Conservation (phyloP, 352 stramenopile species). For the Phytophthora sp. region DNA sequence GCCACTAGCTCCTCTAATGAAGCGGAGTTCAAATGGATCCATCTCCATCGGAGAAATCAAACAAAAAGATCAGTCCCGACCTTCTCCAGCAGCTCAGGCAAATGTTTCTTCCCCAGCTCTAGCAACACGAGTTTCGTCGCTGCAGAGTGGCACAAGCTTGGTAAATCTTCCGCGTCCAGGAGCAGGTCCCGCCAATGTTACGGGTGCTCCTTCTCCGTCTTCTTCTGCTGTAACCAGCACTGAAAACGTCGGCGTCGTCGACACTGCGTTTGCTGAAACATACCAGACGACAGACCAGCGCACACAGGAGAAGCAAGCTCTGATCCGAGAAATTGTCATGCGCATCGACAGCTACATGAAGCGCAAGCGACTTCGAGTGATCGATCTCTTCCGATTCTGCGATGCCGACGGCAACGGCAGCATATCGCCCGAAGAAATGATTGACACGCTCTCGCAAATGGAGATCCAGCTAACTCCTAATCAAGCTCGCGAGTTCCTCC, state of each 20-base stretch:
- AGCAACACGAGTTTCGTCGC: conserved; percentile 1
- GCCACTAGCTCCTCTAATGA: conserved; percentile 36
- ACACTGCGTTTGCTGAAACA: conserved; percentile 51
- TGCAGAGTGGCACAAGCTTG: conserved; percentile 29
- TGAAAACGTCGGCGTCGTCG: conserved; percentile 22
- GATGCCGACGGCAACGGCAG: conserved; percentile 80
- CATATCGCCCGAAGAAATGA: conserved; percentile 82
- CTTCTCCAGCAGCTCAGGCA: background rate
- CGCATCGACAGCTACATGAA: conserved; percentile 88
- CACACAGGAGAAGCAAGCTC: conserved; percentile 66
- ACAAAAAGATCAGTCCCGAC: conserved; percentile 18
- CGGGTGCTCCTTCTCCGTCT: conserved; percentile 11
- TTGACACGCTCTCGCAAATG: conserved; percentile 86
- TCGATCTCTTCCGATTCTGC: conserved; percentile 88
- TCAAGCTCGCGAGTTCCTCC: conserved; percentile 74
- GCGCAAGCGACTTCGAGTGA: conserved; percentile 81
- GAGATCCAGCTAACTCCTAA: conserved; percentile 77
- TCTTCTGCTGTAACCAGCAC: conserved; percentile 4
- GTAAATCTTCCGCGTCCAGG: conserved; percentile 9
- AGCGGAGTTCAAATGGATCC: conserved; percentile 34
- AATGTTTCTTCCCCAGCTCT: background rate
- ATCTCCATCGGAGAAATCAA: conserved; percentile 9
- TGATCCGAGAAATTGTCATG: conserved; percentile 80
- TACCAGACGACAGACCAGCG: conserved; percentile 77
- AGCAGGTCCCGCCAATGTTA: background rate